Evolutionary conservation across 768 basidiomycete species (phyloP).

Genomic region (Mycena haematopus): DNA sequence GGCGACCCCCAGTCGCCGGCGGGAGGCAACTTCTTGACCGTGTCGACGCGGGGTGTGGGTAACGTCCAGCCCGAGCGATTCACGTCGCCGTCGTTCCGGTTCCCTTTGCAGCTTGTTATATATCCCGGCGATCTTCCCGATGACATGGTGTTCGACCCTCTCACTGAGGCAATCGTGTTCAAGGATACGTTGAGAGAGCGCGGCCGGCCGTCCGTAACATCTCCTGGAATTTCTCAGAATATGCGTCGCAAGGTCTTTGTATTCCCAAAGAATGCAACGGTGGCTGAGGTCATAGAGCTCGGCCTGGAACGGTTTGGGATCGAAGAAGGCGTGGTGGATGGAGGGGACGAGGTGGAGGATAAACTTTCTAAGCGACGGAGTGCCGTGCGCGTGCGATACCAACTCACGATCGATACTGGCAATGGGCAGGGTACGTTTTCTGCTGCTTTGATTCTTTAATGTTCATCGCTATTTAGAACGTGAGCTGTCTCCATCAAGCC

Average conservation of each 20-base stretch:
- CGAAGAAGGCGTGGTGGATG: conserved; percentile 95
- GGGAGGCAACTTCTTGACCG: conserved; percentile 47
- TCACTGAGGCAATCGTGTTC: conserved; percentile 93
- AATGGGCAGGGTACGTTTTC: conserved; percentile 61
- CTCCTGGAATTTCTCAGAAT: conserved; percentile 62
- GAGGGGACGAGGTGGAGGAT: conserved; percentile 97
- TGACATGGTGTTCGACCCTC: conserved; percentile 92
- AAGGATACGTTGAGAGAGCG: conserved; percentile 72
- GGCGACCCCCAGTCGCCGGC: conserved; percentile 2
- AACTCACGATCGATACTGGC: conserved; percentile 67
- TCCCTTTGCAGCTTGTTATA: conserved; percentile 86
- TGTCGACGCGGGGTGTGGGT: conserved; percentile 42
- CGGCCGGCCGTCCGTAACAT: conserved; percentile 46
- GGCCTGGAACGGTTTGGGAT: conserved; percentile 95
- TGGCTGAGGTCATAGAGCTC: conserved; percentile 94
- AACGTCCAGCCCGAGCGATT: conserved; percentile 74
- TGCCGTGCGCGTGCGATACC: conserved; percentile 79
- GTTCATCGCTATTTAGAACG: conserved; percentile 58
- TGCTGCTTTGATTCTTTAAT: neutral
- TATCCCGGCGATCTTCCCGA: conserved; percentile 93
- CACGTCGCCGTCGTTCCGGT: conserved; percentile 83
- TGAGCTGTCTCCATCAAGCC: conserved; percentile 79
- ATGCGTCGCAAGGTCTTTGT: conserved; percentile 84
- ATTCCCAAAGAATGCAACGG: conserved; percentile 93
- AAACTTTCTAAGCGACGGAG: conserved; percentile 85